Base-by-base conservation (phyloP, 768 basidiomycete genomes). In the Rhizopogon sp. region DNA sequence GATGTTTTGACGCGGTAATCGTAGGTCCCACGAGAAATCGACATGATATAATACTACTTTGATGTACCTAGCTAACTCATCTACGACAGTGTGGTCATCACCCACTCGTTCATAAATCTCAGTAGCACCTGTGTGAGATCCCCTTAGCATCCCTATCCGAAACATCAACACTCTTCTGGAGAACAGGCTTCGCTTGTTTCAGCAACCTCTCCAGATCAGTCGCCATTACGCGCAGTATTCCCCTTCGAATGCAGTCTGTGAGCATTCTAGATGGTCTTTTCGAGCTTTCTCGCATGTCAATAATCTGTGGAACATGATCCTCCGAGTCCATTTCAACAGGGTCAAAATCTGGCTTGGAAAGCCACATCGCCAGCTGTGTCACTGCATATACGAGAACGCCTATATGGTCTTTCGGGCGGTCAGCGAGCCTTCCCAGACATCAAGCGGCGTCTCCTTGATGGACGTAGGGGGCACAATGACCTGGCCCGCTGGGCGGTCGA, bases 181-280 rank as follows among this genome's bases (percentile, higher is more conserved):
- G 70, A 39, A 89, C 68, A 0, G 83, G 79, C 60, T 81, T 84
- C 13, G 87, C 78, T 61, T 83, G 88, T 55, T 70, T 80, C 69
- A 92, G 55, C 61, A 91, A 66, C 4, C 79, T 73, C 63, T 85
- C 83, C 57, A 92, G 60, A 66, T 91, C 90, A 1, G 78, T 76
- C 40, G 82, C 84, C 79, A 91, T 83, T 71, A 91, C 90, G 1
- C 85, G 87, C 7, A 85, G 86, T 84, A 90, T 85, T 0, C 88
- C 87, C 57, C 89, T 72, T 62, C 89, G 73, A 60, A 89, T 60
- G 37, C 85, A 74, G 56, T 87, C 85, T 55, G 85, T 82, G 68
- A 89, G 68, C 44, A 80, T 74, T 64, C 78, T 66, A 49, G 79
- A 75, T 51, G 76, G 65, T 57, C 82, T 66, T 14, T 74, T 67